A percentile compares a stretch with the other conserved stretches of the same genome.
These are phyloP conservation scores for Phytopythium chamaehyphon DNA, from an alignment of 352 stramenopile species.

Conservation along the genomic window DNA sequence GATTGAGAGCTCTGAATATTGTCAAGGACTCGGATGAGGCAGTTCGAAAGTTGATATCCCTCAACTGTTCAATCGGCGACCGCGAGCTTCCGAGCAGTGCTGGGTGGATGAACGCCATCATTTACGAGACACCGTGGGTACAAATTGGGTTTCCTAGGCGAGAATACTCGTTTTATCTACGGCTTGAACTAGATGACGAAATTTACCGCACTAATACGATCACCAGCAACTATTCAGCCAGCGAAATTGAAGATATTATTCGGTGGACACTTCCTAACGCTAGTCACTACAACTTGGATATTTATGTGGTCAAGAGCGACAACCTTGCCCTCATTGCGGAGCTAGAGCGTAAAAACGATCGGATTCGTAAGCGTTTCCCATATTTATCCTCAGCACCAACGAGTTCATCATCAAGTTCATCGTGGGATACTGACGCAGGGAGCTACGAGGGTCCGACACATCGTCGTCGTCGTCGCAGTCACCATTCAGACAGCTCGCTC, in stretches of 20 bases:
- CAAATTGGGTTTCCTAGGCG: slow-evolving; percentile 15
- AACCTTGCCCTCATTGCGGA: slow-evolving; percentile 24
- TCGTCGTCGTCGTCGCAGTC: too few relatives aligned
- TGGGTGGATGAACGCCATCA: slow-evolving; percentile 24
- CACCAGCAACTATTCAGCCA: slow-evolving; percentile 8
- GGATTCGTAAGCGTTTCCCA: slow-evolving; percentile 6
- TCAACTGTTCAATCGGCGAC: slow-evolving; percentile 18
- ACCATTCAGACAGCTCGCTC: background rate
- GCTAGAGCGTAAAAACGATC: slow-evolving; percentile 20
- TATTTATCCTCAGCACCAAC: background rate
- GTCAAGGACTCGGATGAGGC: slow-evolving; percentile 14
- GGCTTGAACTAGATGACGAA: slow-evolving; percentile 15
- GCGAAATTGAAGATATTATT: slow-evolving; percentile 13
- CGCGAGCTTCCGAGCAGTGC: slow-evolving; percentile 13
- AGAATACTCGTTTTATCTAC: slow-evolving; percentile 23
- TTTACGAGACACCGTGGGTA: slow-evolving; percentile 13
- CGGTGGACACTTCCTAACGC: slow-evolving; percentile 13
- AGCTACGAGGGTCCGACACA: background rate
- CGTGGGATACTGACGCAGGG: background rate
- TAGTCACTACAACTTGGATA: slow-evolving; percentile 17
- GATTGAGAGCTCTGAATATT: slow-evolving; percentile 5
- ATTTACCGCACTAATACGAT: slow-evolving; percentile 22
- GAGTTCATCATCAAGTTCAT: background rate
- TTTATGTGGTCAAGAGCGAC: slow-evolving; percentile 26
- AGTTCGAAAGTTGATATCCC: slow-evolving; percentile 19